Conservation (phyloP, 2,329 filamentous ascomycete genomes). For the Penicillium glabrum region DNA sequence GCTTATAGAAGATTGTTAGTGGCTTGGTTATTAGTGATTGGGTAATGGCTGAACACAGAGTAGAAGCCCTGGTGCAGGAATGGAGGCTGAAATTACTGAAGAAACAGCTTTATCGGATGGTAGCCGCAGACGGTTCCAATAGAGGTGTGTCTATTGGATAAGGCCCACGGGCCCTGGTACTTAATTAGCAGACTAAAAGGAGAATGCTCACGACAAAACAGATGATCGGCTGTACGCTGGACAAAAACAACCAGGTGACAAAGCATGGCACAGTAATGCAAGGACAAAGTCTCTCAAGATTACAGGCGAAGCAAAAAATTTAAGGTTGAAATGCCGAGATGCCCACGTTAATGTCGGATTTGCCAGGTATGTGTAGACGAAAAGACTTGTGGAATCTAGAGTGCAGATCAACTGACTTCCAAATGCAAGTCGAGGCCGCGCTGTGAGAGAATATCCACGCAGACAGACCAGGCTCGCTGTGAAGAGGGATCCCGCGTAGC, state of each 20-base stretch:
- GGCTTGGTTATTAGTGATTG: not conserved
- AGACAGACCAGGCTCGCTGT: conserved; percentile 34
- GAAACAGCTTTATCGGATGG: not conserved
- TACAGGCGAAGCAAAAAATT: conserved; percentile 44
- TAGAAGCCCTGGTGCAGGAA: not conserved
- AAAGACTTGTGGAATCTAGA: not conserved
- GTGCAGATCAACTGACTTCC: conserved; percentile 4
- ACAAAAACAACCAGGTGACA: not conserved
- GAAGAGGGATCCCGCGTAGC: conserved; percentile 35
- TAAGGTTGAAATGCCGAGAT: not conserved
- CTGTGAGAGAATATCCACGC: conserved; percentile 25
- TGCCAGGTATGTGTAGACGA: no score
- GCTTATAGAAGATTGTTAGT: not conserved
- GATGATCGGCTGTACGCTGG: not conserved
- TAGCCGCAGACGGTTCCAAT: not conserved
- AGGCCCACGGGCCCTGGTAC: not conserved
- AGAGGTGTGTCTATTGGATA: not conserved
- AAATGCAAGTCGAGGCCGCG: conserved; percentile 17
- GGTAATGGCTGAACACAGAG: not conserved
- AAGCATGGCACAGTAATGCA: not conserved
- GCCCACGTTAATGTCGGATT: not conserved
- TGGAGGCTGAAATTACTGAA: not conserved
- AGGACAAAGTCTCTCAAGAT: not conserved
- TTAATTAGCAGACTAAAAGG: not conserved
- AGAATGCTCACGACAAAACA: not conserved